phyloP scores from a whole-genome alignment of 75 land plant genomes.

The Cryptomeria japonica region DNA sequence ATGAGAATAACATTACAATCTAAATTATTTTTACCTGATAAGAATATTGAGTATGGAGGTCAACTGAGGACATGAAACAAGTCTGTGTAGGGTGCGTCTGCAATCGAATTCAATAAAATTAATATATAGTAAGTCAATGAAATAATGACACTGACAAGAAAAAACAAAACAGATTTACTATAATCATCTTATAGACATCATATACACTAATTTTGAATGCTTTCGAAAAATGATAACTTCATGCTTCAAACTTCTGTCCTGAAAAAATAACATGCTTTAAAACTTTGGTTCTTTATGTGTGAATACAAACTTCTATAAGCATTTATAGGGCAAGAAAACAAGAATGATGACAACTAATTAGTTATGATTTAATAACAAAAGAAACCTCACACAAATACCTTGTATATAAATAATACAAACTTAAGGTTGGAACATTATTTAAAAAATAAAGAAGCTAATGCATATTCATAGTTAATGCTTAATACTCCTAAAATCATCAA shows the following conservation, averaged over 20 bases:
- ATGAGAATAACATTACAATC: background rate
- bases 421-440: no score
- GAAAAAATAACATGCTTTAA: no score
- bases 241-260: background rate
- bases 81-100: slow-evolving; percentile 91
- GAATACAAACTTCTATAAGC: no score
- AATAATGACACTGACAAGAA: background rate
- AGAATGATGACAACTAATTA: no score
- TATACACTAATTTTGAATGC: background rate
- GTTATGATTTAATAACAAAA: no score
- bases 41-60: slow-evolving; percentile 90
- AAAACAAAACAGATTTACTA: background rate
- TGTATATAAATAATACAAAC: no score
- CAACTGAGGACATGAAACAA: slow-evolving; percentile 91
- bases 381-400: no score
- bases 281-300: no score
- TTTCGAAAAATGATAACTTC: background rate
- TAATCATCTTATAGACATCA: background rate
- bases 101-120: slow-evolving; percentile 16
- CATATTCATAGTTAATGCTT: no score
- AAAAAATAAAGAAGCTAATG: no score
- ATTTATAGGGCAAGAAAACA: no score
- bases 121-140: background rate
- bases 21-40: slow-evolving; percentile 62
- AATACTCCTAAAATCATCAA: no score